Percentiles rank a stretch among this genome's conserved stretches.
phyloP scores from a whole-genome alignment of 345 rosid genomes.

The Excoecaria agallocha region DNA sequence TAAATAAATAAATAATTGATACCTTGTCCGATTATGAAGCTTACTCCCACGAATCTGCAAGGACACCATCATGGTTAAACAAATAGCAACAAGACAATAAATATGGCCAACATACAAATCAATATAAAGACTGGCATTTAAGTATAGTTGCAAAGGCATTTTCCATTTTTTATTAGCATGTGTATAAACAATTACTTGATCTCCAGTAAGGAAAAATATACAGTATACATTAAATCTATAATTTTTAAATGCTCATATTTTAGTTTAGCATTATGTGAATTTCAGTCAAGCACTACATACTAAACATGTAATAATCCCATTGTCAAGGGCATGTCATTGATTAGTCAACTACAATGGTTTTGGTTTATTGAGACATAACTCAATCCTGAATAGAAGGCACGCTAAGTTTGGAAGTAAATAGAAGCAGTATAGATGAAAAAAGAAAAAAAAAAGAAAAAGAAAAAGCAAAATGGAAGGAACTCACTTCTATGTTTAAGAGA shows the following conservation, averaged over 20 bases:
- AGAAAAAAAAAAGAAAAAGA: not conserved
- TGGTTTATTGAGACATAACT: not conserved
- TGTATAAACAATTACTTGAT: not conserved
- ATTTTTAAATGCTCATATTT: not conserved
- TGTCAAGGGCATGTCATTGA: not conserved
- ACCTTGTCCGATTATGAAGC: slow-evolving; percentile 95
- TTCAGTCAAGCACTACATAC: not conserved
- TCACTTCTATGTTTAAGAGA: slow-evolving; percentile 89
- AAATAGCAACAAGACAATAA: not conserved
- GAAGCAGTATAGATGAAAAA: not conserved
- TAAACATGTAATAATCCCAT: not conserved
- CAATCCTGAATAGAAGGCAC: not conserved
- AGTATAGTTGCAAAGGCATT: not conserved
- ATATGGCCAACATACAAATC: not conserved
- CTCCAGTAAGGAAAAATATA: not conserved
- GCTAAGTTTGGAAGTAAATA: not conserved
- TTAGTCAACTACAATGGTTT: not conserved
- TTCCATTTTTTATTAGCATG: not conserved
- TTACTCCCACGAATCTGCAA: slow-evolving; percentile 92
- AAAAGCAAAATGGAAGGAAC: slow-evolving; percentile 28
- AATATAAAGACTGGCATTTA: not conserved
- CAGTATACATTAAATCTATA: not conserved
- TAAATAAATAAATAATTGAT: slow-evolving; percentile 22
- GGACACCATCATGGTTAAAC: slow-evolving; percentile 7
- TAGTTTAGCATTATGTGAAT: not conserved